A percentile compares a stretch with the other conserved stretches of the same genome.
These are phyloP conservation scores for Globisporangium iwayamae DNA, from an alignment of 352 stramenopile genomes.

Conservation along the genomic window DNA sequence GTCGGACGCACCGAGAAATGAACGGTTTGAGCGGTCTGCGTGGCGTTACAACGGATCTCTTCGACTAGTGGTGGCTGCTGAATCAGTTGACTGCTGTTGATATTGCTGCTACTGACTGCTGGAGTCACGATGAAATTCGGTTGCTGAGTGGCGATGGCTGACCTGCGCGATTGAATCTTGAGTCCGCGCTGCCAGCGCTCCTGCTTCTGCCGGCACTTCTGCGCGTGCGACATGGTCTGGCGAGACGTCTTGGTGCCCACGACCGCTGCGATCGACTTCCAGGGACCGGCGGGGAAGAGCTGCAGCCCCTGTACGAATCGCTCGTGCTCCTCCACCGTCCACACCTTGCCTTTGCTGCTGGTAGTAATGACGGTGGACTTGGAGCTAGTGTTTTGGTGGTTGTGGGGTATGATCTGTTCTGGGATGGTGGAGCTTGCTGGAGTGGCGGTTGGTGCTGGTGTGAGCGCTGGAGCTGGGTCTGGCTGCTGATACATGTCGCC, in stretches of 20 bases:
- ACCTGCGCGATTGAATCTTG: conserved; percentile 9
- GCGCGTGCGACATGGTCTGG: conserved; percentile 73
- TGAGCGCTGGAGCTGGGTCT: neutral
- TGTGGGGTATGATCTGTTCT: conserved; percentile 11
- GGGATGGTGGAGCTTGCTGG: neutral
- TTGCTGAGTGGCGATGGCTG: neutral
- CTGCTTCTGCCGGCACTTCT: conserved; percentile 84
- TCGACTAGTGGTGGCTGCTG: neutral
- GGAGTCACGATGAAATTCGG: neutral
- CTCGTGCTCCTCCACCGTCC: conserved; percentile 29
- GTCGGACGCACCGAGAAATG: neutral
- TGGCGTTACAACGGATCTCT: conserved; percentile 2
- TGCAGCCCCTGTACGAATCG: conserved; percentile 31
- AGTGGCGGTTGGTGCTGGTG: neutral
- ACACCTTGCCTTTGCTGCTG: conserved; percentile 24
- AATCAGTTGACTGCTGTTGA: neutral
- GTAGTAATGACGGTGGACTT: neutral
- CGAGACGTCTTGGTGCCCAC: conserved; percentile 22
- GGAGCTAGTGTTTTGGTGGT: neutral
- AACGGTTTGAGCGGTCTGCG: neutral
- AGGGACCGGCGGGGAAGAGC: conserved; percentile 27
- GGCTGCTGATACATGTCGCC: neutral
- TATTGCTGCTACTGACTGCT: neutral
- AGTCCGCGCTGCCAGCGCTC: conserved; percentile 39
- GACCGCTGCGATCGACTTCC: conserved; percentile 33